These are phyloP conservation scores for Cercis canadensis DNA, from an alignment of 306 rosid species.

Conservation along the genomic window DNA sequence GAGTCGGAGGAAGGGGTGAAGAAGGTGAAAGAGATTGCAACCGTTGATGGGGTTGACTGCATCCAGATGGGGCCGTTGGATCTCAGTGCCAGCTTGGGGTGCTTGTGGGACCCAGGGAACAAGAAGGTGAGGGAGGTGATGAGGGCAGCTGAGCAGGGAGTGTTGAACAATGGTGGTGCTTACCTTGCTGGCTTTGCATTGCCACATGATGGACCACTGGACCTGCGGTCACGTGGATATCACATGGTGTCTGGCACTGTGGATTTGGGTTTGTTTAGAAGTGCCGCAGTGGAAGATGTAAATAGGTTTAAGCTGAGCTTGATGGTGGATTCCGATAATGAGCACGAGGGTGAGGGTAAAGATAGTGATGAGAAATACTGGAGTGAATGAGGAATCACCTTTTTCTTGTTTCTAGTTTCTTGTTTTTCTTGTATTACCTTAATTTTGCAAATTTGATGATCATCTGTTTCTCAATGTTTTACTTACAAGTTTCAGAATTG, in stretches of 20 bases:
- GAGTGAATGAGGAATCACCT: too few relatives aligned
- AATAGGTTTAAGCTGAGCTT: conserved; percentile 50
- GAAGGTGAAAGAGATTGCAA: too few relatives aligned
- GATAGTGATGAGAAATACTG: too few relatives aligned
- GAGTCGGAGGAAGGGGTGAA: too few relatives aligned
- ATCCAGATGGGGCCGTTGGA: too few relatives aligned
- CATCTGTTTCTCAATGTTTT: too few relatives aligned
- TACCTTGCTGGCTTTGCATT: conserved; percentile 61
- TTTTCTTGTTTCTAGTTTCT: too few relatives aligned
- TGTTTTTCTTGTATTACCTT: too few relatives aligned
- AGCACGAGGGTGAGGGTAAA: too few relatives aligned
- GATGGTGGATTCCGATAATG: conserved; percentile 35
- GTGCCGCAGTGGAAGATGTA: conserved; percentile 70
- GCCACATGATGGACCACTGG: conserved; percentile 63
- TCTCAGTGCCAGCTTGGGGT: conserved; percentile 82
- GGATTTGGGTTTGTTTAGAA: conserved; percentile 69
- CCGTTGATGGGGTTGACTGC: too few relatives aligned
- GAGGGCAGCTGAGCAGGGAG: conserved; percentile 65
- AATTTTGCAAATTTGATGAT: too few relatives aligned
- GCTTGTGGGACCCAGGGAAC: conserved; percentile 76
- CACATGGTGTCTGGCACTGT: conserved; percentile 71
- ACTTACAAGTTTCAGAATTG: too few relatives aligned
- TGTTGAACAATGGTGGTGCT: conserved; percentile 55
- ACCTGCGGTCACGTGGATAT: conserved; percentile 81
- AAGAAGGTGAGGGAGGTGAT: conserved; percentile 66